Evolutionary conservation across 176 grass and related monocot genomes (phyloP), one percentile per base, ranked within the genome.

Genomic region (Triticum aestivum): DNA sequence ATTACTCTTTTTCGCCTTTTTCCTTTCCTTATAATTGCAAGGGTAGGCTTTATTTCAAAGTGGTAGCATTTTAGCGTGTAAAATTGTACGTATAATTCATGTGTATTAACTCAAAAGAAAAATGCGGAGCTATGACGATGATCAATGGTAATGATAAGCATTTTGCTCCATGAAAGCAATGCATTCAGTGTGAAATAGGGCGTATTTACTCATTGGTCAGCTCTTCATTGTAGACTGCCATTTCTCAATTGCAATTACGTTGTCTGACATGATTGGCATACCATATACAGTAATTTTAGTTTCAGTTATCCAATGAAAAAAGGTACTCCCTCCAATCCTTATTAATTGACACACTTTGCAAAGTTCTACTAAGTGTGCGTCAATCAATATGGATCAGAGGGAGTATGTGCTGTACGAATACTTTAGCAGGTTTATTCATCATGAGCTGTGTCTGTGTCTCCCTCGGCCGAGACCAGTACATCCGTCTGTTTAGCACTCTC

Each of bases 41-140:
- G 49, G 61, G 35, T 91, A 87, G 89, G 38, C 80, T 85, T 80
- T 67, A 83, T 58, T 83, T 73, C 33, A 34, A 61, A 17, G 26
- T 39, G 75, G 18, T 75, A 91, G 86, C 86, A 70, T 78, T 82
- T 81, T 91, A 88, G 71, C 64, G 3, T 91, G 85, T 91, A 85
- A 81, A 85, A 85, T 78, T 91, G 90, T 88, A 54, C 51, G 51
- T 54, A 82, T 85, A 78, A 88, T 91, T 81, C 29, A 20, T 54
- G 54, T 73, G 79, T 85, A 84, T 82, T 61, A 65, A 73, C 63
- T 78, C 62, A 64, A 75, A 75, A 76, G 13, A 77, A 82, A 82
- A 82, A 65, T 65, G 30, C 39, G n/a, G 77, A 71, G 63, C 61
- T 65, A 41, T 65, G 78, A 69, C 10, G 52, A 65, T 52, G 23